These are phyloP conservation scores for Penicillium aurantiogriseum DNA, from an alignment of 2,329 filamentous ascomycete species.

Conservation along the genomic window DNA sequence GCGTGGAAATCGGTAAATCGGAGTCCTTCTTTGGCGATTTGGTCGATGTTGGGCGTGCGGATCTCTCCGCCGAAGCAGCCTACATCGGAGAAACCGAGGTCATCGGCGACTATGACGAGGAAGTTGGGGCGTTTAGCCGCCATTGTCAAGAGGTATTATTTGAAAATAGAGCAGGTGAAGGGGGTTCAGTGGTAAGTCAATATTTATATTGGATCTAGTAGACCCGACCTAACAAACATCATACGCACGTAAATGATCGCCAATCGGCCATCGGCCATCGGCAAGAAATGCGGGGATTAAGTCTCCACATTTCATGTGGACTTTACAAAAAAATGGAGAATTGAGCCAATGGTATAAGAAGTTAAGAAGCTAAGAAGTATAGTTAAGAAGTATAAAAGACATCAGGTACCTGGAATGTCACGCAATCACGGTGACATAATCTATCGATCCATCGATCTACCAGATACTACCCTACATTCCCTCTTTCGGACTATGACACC, in stretches of 20 bases:
- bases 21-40: constrained; percentile 52
- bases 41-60: constrained; percentile 59
- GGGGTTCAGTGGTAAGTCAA: neutral
- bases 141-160: constrained; percentile 16
- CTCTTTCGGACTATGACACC: neutral
- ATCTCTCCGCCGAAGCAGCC: constrained; percentile 62
- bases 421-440: neutral
- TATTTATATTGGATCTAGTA: neutral
- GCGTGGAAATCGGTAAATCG: constrained; percentile 66
- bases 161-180: neutral
- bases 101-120: constrained; percentile 59
- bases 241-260: constrained; percentile 1
- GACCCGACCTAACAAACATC: neutral
- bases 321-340: neutral
- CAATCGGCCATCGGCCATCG: constrained; percentile 19
- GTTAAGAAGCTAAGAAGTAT: too few relatives aligned
- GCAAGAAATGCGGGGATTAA: neutral
- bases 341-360: neutral
- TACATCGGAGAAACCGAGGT: constrained; percentile 61
- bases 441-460: neutral
- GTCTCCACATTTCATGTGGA: neutral
- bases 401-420: neutral
- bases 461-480: neutral
- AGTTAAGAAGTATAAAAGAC: neutral
- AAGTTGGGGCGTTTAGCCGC: constrained; percentile 56